These are phyloP conservation scores for Xeromyces bisporus DNA, from an alignment of 495 filamentous ascomycete species.

Conservation along the genomic window DNA sequence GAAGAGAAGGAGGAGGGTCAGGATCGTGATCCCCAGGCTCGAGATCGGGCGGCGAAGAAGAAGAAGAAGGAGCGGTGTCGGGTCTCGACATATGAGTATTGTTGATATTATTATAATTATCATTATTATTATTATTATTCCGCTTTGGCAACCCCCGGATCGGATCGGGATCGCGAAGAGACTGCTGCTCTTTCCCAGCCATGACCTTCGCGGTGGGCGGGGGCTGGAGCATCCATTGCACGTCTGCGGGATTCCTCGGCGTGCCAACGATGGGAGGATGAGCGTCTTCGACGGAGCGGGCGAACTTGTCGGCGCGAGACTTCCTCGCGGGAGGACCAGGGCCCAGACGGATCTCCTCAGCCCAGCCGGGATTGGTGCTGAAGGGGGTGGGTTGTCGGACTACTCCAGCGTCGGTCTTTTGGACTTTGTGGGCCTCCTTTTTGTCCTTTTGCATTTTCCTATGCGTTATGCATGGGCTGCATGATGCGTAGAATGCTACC, in stretches of 20 bases:
- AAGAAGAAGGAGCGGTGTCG: too few relatives aligned
- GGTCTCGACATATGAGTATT: too few relatives aligned
- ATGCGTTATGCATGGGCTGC: slow-evolving; percentile 58
- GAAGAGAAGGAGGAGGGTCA: too few relatives aligned
- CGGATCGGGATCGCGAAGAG: too few relatives aligned
- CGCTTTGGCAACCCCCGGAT: too few relatives aligned
- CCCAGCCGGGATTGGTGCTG: slow-evolving; percentile 73
- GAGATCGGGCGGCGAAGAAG: too few relatives aligned
- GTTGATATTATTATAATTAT: too few relatives aligned
- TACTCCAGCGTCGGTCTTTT: slow-evolving; percentile 37
- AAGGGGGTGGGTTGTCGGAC: slow-evolving; percentile 64
- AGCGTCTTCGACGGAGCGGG: slow-evolving; percentile 55
- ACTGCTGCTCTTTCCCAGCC: slow-evolving; percentile 58
- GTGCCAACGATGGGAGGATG: slow-evolving; percentile 76
- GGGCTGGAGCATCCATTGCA: slow-evolving; percentile 83
- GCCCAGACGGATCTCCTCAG: slow-evolving; percentile 64
- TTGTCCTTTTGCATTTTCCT: slow-evolving; percentile 45
- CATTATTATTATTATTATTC: too few relatives aligned
- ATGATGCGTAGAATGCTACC: slow-evolving; percentile 72
- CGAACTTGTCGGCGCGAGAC: slow-evolving; percentile 11
- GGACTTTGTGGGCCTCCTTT: slow-evolving; percentile 43
- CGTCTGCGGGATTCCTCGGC: slow-evolving; percentile 46
- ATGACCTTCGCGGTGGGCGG: slow-evolving; percentile 72
- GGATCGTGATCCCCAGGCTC: too few relatives aligned
- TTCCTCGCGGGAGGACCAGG: slow-evolving; percentile 50